These are phyloP conservation scores for Corylus heterophylla DNA, from an alignment of 306 rosid genomes.

Conservation along the genomic window DNA sequence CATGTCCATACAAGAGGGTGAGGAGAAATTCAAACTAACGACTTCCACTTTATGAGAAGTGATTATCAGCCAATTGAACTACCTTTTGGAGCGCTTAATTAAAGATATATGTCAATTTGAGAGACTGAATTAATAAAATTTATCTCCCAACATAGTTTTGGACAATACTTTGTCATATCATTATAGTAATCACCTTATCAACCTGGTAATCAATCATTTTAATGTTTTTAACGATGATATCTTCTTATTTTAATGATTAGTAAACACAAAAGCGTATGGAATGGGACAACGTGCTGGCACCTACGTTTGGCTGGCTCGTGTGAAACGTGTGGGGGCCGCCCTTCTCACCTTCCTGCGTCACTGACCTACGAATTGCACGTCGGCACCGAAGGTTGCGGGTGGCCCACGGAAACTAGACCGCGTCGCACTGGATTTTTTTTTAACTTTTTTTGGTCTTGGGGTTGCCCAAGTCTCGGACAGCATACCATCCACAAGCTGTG, in stretches of 20 bases:
- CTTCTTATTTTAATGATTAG: neutral
- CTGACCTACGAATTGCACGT: slow-evolving; percentile 22
- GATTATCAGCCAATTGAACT: too few relatives aligned
- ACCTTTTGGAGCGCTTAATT: too few relatives aligned
- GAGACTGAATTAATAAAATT: too few relatives aligned
- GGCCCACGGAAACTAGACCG: slow-evolving; percentile 28
- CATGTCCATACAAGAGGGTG: too few relatives aligned
- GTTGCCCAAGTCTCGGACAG: neutral
- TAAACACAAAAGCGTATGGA: neutral
- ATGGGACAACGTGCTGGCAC: slow-evolving; percentile 15
- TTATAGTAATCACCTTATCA: neutral
- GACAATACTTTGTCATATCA: neutral
- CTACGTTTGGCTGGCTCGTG: slow-evolving; percentile 25
- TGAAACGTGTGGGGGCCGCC: slow-evolving; percentile 37
- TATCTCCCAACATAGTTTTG: too few relatives aligned
- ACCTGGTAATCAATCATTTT: slow-evolving; percentile 6
- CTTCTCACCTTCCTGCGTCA: too few relatives aligned
- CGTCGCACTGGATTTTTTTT: slow-evolving; percentile 4
- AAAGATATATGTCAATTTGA: too few relatives aligned
- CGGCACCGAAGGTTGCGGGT: slow-evolving; percentile 10
- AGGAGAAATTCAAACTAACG: too few relatives aligned
- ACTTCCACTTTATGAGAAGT: too few relatives aligned
- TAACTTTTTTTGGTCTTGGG: neutral
- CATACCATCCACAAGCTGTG: neutral
- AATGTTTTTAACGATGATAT: neutral